These are phyloP conservation scores for Salix arbutifolia DNA, from an alignment of 345 rosid species.

Conservation along the genomic window DNA sequence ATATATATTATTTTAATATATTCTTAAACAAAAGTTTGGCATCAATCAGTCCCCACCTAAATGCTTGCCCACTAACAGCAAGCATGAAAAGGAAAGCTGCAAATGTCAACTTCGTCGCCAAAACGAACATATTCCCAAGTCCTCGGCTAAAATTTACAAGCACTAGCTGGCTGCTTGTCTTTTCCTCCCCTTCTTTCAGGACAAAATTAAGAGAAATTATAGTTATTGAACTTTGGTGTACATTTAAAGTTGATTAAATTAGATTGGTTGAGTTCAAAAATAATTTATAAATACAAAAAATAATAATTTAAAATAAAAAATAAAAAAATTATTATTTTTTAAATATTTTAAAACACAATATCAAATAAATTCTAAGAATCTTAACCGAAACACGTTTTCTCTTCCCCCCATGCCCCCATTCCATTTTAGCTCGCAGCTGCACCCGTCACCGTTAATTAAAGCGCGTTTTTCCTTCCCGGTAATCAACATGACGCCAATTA, in stretches of 20 bases:
- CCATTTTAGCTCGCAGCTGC: background rate
- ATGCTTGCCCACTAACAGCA: background rate
- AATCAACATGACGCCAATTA: background rate
- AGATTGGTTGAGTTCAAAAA: no score
- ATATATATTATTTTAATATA: no score
- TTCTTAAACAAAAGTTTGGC: background rate
- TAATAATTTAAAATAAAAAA: no score
- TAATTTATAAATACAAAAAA: no score
- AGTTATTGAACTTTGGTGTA: no score
- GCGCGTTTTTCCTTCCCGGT: background rate
- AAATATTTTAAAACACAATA: no score
- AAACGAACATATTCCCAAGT: background rate
- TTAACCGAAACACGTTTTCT: constrained; percentile 24
- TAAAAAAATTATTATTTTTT: no score
- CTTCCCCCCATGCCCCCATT: background rate
- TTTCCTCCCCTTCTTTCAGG: background rate
- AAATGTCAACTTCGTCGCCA: constrained; percentile 1
- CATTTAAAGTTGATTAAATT: no score
- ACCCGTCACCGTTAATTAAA: constrained; percentile 8
- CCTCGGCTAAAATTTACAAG: background rate
- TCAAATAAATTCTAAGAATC: constrained; percentile 1
- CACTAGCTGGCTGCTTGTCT: background rate
- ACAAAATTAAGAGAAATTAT: no score
- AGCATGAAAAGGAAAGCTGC: background rate
- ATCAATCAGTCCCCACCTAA: background rate